Percentiles rank a stretch among this genome's conserved stretches.
Conservation (phyloP, 106 monocot species). For the Acorus gramineus region DNA sequence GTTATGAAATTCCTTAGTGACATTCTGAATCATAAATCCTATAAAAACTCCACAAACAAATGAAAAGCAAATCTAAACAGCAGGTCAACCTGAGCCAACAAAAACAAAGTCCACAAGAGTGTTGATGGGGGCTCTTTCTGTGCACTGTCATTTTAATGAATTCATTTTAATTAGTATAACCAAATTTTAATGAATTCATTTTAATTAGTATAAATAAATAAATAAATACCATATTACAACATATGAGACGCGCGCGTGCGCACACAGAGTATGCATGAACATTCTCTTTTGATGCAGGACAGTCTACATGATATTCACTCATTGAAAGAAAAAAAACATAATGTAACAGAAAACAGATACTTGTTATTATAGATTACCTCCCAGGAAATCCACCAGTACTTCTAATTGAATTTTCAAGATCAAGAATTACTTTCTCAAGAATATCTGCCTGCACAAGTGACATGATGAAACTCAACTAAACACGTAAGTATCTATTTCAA, state of each 20-base stretch:
- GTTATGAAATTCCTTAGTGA: constrained; percentile 2
- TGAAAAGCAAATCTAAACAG: constrained; percentile 2
- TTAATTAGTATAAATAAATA: neutral
- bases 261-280: too few species aligned
- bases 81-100: constrained; percentile 72
- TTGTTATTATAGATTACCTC: constrained; percentile 28
- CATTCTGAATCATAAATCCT: neutral
- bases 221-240: too few species aligned
- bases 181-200: constrained; percentile 3
- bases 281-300: too few species aligned
- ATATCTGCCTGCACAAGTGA: constrained; percentile 47
- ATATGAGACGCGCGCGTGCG: too few species aligned
- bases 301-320: too few species aligned
- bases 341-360: neutral
- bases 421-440: constrained; percentile 71
- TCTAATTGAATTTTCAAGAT: constrained; percentile 67
- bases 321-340: too few species aligned
- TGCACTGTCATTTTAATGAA: constrained; percentile 29
- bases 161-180: neutral
- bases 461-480: neutral
- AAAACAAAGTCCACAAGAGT: constrained; percentile 84
- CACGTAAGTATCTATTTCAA: too few species aligned
- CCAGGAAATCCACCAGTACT: constrained; percentile 60
- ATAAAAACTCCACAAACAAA: neutral
- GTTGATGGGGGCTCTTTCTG: constrained; percentile 90